These are phyloP conservation scores for Phytopythium chamaehyphon DNA, from an alignment of 352 stramenopile species.

Conservation along the genomic window DNA sequence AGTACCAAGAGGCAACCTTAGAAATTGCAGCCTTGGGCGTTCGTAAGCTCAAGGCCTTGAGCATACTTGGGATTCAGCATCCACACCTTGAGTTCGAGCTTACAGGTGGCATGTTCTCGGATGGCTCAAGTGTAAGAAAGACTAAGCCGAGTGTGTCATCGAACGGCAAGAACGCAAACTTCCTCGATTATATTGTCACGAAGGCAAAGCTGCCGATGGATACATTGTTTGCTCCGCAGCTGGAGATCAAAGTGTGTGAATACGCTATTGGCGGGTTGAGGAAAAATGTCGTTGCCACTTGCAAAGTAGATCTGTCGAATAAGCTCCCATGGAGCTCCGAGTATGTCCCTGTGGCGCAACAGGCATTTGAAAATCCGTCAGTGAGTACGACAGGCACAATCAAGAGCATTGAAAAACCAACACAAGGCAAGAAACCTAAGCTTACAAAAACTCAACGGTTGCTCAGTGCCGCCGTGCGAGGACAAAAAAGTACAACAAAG, in stretches of 20 bases:
- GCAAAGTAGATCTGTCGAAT: conserved; percentile 42
- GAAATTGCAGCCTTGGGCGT: conserved; percentile 72
- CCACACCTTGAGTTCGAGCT: conserved; percentile 71
- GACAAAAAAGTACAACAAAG: conserved; percentile 5
- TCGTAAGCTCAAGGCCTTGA: conserved; percentile 55
- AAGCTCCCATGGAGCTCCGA: conserved; percentile 72
- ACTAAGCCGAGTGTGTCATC: conserved; percentile 32
- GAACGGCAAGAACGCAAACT: conserved; percentile 68
- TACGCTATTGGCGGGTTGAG: conserved; percentile 48
- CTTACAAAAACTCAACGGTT: not conserved
- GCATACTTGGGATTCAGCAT: conserved; percentile 46
- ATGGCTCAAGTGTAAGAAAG: conserved; percentile 36
- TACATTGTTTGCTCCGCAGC: conserved; percentile 51
- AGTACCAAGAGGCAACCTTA: conserved; percentile 49
- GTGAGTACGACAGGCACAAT: not conserved
- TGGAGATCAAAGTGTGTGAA: conserved; percentile 60
- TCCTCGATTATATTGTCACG: conserved; percentile 56
- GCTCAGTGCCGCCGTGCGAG: not conserved
- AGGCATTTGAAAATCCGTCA: conserved; percentile 44
- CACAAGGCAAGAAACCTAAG: not conserved
- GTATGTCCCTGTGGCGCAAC: conserved; percentile 32
- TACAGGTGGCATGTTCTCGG: conserved; percentile 40
- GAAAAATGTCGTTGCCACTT: conserved; percentile 48
- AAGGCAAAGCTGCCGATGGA: conserved; percentile 53
- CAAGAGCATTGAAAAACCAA: not conserved